Conservation (phyloP, 805 yeast species). For the Ogataea paradorogensis region DNA sequence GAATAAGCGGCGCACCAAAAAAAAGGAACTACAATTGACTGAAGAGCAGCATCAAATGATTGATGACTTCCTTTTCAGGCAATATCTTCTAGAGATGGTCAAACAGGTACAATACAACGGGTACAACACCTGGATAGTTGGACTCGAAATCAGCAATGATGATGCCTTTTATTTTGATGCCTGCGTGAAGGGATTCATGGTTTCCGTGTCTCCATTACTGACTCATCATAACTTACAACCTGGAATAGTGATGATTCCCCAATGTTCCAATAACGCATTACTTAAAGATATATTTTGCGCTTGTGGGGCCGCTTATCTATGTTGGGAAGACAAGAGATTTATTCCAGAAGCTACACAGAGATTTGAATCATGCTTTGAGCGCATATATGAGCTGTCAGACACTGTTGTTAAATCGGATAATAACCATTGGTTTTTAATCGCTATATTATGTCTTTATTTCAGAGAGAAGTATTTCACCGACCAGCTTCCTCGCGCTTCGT, state of each 20-base stretch:
- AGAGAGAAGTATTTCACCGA: slow-evolving; percentile 34
- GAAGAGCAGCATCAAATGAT: slow-evolving; percentile 7
- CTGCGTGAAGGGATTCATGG: slow-evolving; percentile 40
- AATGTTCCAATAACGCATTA: slow-evolving; percentile 24
- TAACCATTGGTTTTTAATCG: slow-evolving; percentile 39
- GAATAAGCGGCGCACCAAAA: background rate
- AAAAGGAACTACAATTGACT: background rate
- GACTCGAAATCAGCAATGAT: slow-evolving; percentile 15
- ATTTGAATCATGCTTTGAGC: slow-evolving; percentile 19
- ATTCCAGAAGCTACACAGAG: slow-evolving; percentile 23
- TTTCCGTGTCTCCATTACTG: slow-evolving; percentile 40
- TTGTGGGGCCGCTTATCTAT: slow-evolving; percentile 39
- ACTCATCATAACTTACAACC: slow-evolving; percentile 41
- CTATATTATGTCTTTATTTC: slow-evolving; percentile 38
- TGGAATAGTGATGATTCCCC: slow-evolving; percentile 39
- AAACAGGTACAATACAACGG: slow-evolving; percentile 14
- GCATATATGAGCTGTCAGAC: slow-evolving; percentile 22
- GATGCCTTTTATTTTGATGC: slow-evolving; percentile 31
- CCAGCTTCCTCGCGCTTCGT: slow-evolving; percentile 28
- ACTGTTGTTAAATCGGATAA: slow-evolving; percentile 24
- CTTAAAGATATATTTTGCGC: slow-evolving; percentile 35
- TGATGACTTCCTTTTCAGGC: slow-evolving; percentile 26
- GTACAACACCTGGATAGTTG: slow-evolving; percentile 16
- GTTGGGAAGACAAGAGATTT: slow-evolving; percentile 32
- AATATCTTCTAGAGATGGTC: slow-evolving; percentile 14